These are phyloP conservation scores for Gentiana dahurica DNA, from an alignment of 257 asterid species.

Conservation along the genomic window DNA sequence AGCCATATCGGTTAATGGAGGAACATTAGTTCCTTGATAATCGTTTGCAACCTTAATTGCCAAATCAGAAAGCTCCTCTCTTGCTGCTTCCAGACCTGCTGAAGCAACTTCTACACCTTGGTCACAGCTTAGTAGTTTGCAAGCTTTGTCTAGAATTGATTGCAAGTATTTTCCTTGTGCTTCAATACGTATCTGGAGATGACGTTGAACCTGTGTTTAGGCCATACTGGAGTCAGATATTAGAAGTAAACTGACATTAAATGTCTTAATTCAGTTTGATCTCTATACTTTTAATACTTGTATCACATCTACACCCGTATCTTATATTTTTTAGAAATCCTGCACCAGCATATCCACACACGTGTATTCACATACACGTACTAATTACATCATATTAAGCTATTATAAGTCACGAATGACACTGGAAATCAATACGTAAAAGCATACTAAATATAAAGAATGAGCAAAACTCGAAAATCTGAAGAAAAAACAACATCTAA, in stretches of 20 bases:
- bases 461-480: too few species aligned
- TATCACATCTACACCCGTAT: too few species aligned
- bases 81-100: slow-evolving; percentile 48
- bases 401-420: too few species aligned
- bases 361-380: too few species aligned
- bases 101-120: slow-evolving; percentile 26
- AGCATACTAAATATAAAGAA: too few species aligned
- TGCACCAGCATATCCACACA: too few species aligned
- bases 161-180: slow-evolving; percentile 38
- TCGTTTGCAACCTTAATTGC: slow-evolving; percentile 59
- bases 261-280: too few species aligned
- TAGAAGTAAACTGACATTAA: too few species aligned
- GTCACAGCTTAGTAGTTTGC: slow-evolving; percentile 35
- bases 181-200: slow-evolving; percentile 36
- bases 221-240: not conserved
- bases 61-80: slow-evolving; percentile 55
- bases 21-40: slow-evolving; percentile 21
- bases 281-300: too few species aligned
- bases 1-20: slow-evolving; percentile 23
- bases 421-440: too few species aligned
- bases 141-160: slow-evolving; percentile 38
- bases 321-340: too few species aligned
- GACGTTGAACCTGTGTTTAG: slow-evolving; percentile 30
- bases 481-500: slow-evolving; percentile 11
- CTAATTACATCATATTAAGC: too few species aligned